Evolutionary conservation across 139 green algal genomes (phyloP), one percentile per base, ranked within the genome.

Genomic region (Chlamydomonas sp.): DNA sequence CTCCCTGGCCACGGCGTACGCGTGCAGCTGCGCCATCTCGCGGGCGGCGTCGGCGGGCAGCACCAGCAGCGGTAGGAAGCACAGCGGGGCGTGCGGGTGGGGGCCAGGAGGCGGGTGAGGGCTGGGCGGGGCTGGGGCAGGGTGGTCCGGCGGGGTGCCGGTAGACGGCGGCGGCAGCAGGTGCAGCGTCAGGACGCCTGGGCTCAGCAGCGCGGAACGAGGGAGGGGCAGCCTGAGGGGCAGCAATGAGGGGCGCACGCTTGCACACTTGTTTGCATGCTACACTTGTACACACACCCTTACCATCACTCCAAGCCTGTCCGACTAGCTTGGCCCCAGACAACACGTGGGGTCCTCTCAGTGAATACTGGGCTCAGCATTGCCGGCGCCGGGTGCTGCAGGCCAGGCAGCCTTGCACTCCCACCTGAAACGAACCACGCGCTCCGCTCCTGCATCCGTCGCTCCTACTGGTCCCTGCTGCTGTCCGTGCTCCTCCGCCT

Each of bases 1-100:
- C 60, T 10, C 62, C 2, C 20, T 20, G 6, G 5, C 77, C 4
- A 81, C 60, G 60, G 17, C 60, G 15, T 60, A 17, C 15, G 4
- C 77, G 60, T 81, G 58, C 77, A 81, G 77, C 59, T 69, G 77
- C 49, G 60, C 60, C 57, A 69, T 17, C 77, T 81, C 77, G 20
- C 8, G 3, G 3, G 60, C 60, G 3, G 77, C 77, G 15, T 3
- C 77, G 60, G 12, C 2, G 2, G 77, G 77, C 60, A 81, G 77
- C 60, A 81, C 77, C 60, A 81, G 60, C 77, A 81, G 77, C 16
- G 77, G 77, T 3, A 69, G 14, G 60, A 16, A 59, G 60, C 60
- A 60, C 2, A 81, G 77, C 5, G 77, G 77, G 16, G 18, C n/a
- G 20, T n/a, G n/a, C n/a, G n/a, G n/a, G 62, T 20, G 62, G 78